Evolutionary conservation across 2,329 filamentous ascomycete genomes (phyloP), one percentile per base, ranked within the genome.

Genomic region (Xylariaceae sp.): DNA sequence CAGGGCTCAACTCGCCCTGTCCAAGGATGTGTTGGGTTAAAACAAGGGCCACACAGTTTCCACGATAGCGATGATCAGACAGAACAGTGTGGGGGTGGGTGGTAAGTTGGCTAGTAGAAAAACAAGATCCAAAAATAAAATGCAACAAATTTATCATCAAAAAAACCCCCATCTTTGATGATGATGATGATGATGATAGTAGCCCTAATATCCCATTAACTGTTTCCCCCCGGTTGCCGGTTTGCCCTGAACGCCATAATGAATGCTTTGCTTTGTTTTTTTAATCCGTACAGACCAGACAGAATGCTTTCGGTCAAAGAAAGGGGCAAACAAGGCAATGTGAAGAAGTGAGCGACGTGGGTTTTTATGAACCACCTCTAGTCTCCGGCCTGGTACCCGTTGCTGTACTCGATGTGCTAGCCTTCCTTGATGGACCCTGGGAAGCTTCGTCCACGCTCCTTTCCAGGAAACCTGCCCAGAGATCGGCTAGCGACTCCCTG

Each of bases 381-480:
- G 75, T 73, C 37, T 80, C 79, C 4, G 77, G 72, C 50, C 74
- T 70, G 23, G 69, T 67, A 16, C 74, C 74, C 21, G 80, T 79
- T 9, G 78, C 74, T 8, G 74, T 70, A 63, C 82, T 85, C 33
- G 79, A 80, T 58, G 77, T 72, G 64, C 83, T 86, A 21, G 74
- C 81, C 68, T 85, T 85, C 51, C 82, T 74, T 8, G 68, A 69
- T 26, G 55, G 60, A 56, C 71, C 64, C 14, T 76, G 76, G 6
- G 76, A 69, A 3, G 75, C 77, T 70, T 88, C 86, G 62, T 87
- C 83, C 5, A 83, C 85, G 65, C 84, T 87, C 29, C 85, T 83
- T 74, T 97, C 92, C 24, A 98, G 77, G 75, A 98, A 98, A 39
- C 90, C 90, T n/a, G 91, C 91, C 93, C 93, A 98, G 19, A 98